Base-by-base conservation (phyloP, 2,329 filamentous ascomycete species). In the Chrysoporthe austroafricana region DNA sequence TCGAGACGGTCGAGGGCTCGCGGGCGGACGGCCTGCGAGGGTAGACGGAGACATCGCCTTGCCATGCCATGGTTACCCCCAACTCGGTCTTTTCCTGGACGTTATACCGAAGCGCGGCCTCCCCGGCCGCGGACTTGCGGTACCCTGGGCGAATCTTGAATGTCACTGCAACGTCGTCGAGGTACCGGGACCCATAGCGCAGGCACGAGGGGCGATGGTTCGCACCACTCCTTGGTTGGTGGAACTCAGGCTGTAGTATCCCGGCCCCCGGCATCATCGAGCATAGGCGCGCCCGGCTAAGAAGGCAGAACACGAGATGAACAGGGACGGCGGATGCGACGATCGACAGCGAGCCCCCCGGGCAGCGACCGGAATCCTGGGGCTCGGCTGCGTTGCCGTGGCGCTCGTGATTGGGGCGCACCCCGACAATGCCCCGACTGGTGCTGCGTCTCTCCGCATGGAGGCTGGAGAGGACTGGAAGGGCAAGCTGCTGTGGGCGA, bases 111-210 rank as follows among this genome's bases (percentile, higher is more conserved):
- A 46, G 39, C 13, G 48, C 39, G 4, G 21, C 39, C n/a, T 18
- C 34, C 42, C 26, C n/a, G 43, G 21, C n/a, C 58, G n/a, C 43
- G 42, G 42, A 46, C 7, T 18, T 43, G 43, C 21, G 42, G 21
- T 44, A 18, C 6, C 21, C 32, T 5, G 34, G 34, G 39, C 50
- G n/a, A 9, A 39, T 39, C 8, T 18, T 57, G 54, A 34, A n/a
- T 14, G 39, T 57, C 21, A 39, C 18, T 57, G 54, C 54, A 57
- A 57, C 54, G 54, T 57, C 32, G 54, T 18, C 32, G 16, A 57
- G 54, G 34, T 34, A 34, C 11, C 34, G 54, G 54, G 54, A 13
- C 14, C 52, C 52, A n/a, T 18, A 36, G 52, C 34, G 52, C 44
- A 7, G 11, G 44, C 44, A 14, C 44, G 18, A 14, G 44, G 14